Conservation (phyloP, 1,139 yeast genomes). For the Candida sanyaensis region DNA sequence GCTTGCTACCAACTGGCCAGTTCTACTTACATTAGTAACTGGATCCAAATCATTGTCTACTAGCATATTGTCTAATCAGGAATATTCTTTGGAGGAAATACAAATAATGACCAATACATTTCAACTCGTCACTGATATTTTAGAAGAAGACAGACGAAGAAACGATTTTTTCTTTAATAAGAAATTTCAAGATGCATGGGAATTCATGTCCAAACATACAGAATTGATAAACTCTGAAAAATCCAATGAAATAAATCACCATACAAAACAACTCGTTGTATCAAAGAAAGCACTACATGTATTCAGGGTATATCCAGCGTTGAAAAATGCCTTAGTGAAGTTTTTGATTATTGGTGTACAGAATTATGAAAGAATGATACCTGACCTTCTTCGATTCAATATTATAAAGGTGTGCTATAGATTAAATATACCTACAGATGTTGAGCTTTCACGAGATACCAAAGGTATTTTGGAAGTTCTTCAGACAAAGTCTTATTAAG, state of each 20-base stretch:
- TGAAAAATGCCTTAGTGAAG: conserved; percentile 13
- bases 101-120: conserved; percentile 19
- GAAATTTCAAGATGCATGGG: conserved; percentile 41
- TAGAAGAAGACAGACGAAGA: conserved; percentile 28
- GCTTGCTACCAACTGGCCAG: conserved; percentile 72
- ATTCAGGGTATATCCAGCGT: conserved; percentile 10
- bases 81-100: conserved; percentile 11
- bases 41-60: conserved; percentile 20
- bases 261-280: conserved; percentile 4
- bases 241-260: neutral
- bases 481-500: conserved; percentile 13
- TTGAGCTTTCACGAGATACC: conserved; percentile 26
- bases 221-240: conserved; percentile 11
- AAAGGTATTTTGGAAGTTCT: conserved; percentile 34
- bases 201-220: conserved; percentile 22
- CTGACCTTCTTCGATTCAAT: conserved; percentile 33
- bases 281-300: conserved; percentile 9
- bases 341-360: conserved; percentile 33
- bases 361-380: conserved; percentile 31
- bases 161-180: conserved; percentile 34
- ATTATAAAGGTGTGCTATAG: conserved; percentile 28
- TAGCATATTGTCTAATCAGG: conserved; percentile 3
- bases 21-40: conserved; percentile 19
- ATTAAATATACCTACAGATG: conserved; percentile 26
- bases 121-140: conserved; percentile 27